Base-by-base conservation (phyloP, 768 basidiomycete genomes). In the Auricularia sp. region DNA sequence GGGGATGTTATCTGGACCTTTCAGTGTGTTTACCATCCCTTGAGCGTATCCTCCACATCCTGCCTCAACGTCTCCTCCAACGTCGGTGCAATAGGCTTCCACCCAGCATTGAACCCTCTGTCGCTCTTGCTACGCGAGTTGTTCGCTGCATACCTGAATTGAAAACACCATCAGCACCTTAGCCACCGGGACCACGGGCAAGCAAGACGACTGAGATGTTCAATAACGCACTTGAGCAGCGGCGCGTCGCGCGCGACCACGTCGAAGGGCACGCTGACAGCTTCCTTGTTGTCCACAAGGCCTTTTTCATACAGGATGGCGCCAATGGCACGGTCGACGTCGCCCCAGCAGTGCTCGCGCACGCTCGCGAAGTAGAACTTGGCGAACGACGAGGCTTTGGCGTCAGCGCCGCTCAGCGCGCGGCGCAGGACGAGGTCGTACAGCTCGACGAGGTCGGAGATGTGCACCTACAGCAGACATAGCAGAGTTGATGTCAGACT, bases 361-460 rank as follows among this genome's bases (percentile, higher is more conserved):
- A 68, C 67, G 36, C 69, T 68, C 16, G 68, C 72, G 62, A 68
- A 73, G 61, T 67, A 71, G 59, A 73, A 73, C 37, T 69, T 70
- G 2, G 62, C 67, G 58, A 65, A 73, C n/a, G 72, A 62, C 18
- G 61, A 62, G 4, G 64, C 56, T n/a, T 64, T 65, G n/a, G 21
- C 35, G 47, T 64, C 61, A 3, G 59, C 65, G 13, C 66, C 69
- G 6, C 69, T 67, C 37, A 72, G 56, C 16, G 72, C 71, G 10
- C 63, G 67, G 21, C 69, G 39, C 14, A 71, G 62, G 1, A 73
- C 68, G 21, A 73, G 62, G 62, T 65, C 37, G 65, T 73, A 73
- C 14, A 73, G 69, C 5, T 69, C 67, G 13, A 63, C 66, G 13
- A 73, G 66, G 62, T 73, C 72, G 13, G 62, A 61, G 37, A 73